A percentile compares a stretch with the other conserved stretches of the same genome.
phyloP scores from a whole-genome alignment of 352 stramenopile genomes.

The Phytopythium ostracodes region DNA sequence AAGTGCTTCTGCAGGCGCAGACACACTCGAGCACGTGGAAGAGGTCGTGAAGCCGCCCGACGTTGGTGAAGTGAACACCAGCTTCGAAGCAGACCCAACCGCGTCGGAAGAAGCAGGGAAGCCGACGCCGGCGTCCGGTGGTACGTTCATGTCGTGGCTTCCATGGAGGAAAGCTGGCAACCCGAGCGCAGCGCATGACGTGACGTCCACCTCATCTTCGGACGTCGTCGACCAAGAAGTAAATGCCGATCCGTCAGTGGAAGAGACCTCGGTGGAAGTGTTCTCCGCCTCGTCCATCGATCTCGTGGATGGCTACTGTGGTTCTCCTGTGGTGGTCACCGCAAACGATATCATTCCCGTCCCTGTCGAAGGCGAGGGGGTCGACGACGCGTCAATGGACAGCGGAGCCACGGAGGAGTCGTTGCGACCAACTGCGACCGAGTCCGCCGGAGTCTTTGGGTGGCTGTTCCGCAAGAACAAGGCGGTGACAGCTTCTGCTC shows the following conservation, averaged over 20 bases:
- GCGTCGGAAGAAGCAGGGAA: neutral
- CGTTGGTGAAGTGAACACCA: neutral
- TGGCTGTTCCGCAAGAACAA: conserved; percentile 3
- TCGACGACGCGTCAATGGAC: neutral
- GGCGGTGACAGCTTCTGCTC: neutral
- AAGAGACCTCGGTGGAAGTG: neutral
- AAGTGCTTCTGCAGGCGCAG: neutral
- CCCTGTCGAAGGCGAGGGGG: neutral
- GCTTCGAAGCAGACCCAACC: neutral
- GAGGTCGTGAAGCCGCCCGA: neutral
- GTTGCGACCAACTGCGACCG: neutral
- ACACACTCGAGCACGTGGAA: conserved; percentile 15
- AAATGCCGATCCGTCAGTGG: neutral
- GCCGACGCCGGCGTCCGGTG: neutral
- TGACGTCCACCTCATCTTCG: no score
- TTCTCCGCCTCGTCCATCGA: neutral
- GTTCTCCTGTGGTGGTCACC: neutral
- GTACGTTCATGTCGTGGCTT: conserved; percentile 7
- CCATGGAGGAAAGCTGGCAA: conserved; percentile 1
- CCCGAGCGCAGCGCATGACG: neutral
- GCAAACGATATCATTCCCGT: neutral
- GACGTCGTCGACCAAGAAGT: neutral
- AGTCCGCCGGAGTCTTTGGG: neutral
- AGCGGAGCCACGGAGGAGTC: neutral
- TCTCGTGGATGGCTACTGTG: conserved; percentile 2